Evolutionary conservation across 129 eudicot species (phyloP).

Genomic region (Chrysanthemum seticuspe): DNA sequence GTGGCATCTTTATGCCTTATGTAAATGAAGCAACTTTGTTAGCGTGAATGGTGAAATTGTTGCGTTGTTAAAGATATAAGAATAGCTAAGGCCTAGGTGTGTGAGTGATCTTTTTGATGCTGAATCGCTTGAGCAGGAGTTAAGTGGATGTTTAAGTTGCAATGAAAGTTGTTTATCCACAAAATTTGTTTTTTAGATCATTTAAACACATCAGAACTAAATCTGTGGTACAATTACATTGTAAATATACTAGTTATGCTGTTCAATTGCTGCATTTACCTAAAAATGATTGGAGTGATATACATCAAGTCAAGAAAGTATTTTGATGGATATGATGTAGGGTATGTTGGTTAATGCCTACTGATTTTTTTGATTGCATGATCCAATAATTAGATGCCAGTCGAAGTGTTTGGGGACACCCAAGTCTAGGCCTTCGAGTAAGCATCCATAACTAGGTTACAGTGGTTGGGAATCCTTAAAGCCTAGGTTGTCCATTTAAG

Average conservation of each 20-base stretch:
- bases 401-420: background rate
- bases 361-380: background rate
- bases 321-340: background rate
- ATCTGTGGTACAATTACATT: too few relatives aligned
- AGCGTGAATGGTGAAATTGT: background rate
- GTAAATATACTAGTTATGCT: background rate
- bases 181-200: too few relatives aligned
- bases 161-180: too few relatives aligned
- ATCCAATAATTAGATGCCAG: background rate
- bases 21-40: background rate
- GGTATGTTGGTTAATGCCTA: background rate
- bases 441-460: background rate
- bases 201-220: too few relatives aligned
- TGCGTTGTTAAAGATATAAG: background rate
- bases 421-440: background rate
- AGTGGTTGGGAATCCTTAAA: background rate
- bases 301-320: background rate
- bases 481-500: conserved; percentile 16
- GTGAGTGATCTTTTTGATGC: too few relatives aligned
- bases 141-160: too few relatives aligned
- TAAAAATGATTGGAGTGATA: background rate
- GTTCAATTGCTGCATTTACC: background rate
- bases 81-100: background rate
- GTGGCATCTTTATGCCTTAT: background rate
- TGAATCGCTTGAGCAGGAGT: too few relatives aligned